These are phyloP conservation scores for Phytopythium helicoides DNA, from an alignment of 352 stramenopile genomes.

Conservation along the genomic window DNA sequence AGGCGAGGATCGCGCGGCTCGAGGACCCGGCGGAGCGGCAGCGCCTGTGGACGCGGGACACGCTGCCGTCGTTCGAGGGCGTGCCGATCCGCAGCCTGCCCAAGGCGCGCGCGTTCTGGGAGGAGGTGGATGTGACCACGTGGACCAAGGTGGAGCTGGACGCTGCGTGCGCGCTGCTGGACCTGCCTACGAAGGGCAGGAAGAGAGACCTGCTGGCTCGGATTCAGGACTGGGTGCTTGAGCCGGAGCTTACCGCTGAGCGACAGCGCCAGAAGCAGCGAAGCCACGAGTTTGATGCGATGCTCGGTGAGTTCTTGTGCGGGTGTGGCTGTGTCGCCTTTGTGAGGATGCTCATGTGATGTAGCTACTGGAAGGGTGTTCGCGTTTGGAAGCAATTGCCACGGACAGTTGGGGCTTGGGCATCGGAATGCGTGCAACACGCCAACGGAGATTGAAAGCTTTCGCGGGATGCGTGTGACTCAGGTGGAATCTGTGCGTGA, in stretches of 20 bases:
- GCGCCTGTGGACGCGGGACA: slow-evolving; percentile 43
- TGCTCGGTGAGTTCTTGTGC: slow-evolving; percentile 28
- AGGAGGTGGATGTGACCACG: slow-evolving; percentile 36
- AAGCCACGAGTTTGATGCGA: slow-evolving; percentile 33
- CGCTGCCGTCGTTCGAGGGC: slow-evolving; percentile 44
- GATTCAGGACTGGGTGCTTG: slow-evolving; percentile 73
- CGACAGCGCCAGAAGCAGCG: slow-evolving; percentile 30
- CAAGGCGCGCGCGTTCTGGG: slow-evolving; percentile 65
- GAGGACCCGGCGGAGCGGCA: slow-evolving; percentile 45
- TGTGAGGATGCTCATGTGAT: neutral
- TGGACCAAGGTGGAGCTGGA: slow-evolving; percentile 60
- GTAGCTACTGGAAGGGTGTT: slow-evolving; percentile 61
- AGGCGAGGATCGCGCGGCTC: slow-evolving; percentile 45
- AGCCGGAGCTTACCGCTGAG: slow-evolving; percentile 38
- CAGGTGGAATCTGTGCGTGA: slow-evolving; percentile 49
- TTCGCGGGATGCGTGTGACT: slow-evolving; percentile 40
- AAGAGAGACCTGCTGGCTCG: slow-evolving; percentile 62
- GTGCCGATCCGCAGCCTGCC: slow-evolving; percentile 47
- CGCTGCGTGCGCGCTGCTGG: slow-evolving; percentile 52
- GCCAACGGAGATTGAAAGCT: slow-evolving; percentile 54
- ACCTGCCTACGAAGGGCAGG: slow-evolving; percentile 44
- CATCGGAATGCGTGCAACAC: slow-evolving; percentile 32
- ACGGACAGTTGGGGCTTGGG: slow-evolving; percentile 61
- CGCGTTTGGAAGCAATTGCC: slow-evolving; percentile 59
- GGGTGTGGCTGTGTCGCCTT: neutral